phyloP scores from a whole-genome alignment of 805 yeast species.

The Clavispora carvajalis region DNA sequence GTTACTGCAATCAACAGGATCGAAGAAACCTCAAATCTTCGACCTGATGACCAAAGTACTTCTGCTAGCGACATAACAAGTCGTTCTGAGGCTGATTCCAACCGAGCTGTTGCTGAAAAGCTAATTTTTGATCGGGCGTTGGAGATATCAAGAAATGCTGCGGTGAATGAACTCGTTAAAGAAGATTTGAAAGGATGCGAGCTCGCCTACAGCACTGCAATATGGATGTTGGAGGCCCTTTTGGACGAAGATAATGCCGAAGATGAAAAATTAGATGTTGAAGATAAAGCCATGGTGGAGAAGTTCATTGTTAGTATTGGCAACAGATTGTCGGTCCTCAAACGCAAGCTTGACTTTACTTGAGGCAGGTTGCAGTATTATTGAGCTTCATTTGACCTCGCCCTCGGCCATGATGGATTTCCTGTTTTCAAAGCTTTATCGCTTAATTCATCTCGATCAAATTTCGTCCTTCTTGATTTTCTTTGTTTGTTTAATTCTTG shows the following conservation, averaged over 20 bases:
- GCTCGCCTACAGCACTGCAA: slow-evolving; percentile 80
- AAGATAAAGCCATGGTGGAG: slow-evolving; percentile 71
- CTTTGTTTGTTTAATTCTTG: too few species aligned
- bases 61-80: slow-evolving; percentile 2
- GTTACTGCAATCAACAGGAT: slow-evolving; percentile 26
- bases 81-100: slow-evolving; percentile 5
- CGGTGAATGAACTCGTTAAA: slow-evolving; percentile 76
- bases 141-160: slow-evolving; percentile 89
- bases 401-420: not conserved
- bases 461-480: not conserved
- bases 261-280: slow-evolving; percentile 53
- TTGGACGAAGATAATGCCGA: slow-evolving; percentile 44
- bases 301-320: slow-evolving; percentile 80
- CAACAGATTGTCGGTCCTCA: slow-evolving; percentile 66
- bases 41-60: not conserved
- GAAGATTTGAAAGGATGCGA: slow-evolving; percentile 76
- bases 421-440: too few species aligned
- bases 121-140: slow-evolving; percentile 88
- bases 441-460: too few species aligned
- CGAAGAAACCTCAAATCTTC: not conserved
- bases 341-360: slow-evolving; percentile 43
- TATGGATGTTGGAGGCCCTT: slow-evolving; percentile 93
- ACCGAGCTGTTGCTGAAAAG: slow-evolving; percentile 64
- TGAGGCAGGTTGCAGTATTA: not conserved
- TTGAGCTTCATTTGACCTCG: not conserved